Base-by-base conservation (phyloP, 768 basidiomycete species). In the Xerocomellus amylosporus region DNA sequence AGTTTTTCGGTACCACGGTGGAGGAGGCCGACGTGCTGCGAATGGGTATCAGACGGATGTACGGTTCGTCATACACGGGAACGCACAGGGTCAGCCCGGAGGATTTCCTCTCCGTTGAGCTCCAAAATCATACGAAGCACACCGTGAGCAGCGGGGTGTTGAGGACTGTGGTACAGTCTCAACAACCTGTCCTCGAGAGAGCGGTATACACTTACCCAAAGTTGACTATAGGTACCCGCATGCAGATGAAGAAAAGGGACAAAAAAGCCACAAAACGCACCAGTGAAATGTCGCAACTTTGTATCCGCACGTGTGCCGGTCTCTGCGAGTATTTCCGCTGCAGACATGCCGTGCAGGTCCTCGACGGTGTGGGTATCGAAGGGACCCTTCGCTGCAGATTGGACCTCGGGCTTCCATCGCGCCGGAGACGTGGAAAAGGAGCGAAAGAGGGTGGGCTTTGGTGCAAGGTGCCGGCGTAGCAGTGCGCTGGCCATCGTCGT, bases 1-100 rank as follows among this genome's bases (percentile, higher is more conserved):
- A 99, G 81, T 73, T 98, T 98, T 73, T 99, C 97, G 19, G 96
- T 99, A 20, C 96, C 97, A 61, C 97, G 86, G 73, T 98, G 97
- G 44, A 99, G 81, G 24, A 99, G 80, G 52, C 97, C 97, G 64
- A 98, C 88, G 64, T 99, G 97, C 87, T 90, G 46, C 26, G 20
- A 50, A 51, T 44, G n/a, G 43, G 52, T 10, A 20, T 62, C 30
- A 63, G 60, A 26, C 45, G 40, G 36, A 36, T 19, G 17, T 44
- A 20, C n/a, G 14, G 17, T 40, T 36, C 31, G 44, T 46, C 19
- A 7, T 38, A 2, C 8, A 47, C 5, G 28, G 0, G 33, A 34
- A 55, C 85, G 44, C 59, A 90, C 89, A 19, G 91, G 90, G 70
- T 93, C 92, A 8, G 88, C 85, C 38, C 91, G 84, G 41, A 93